phyloP scores from a whole-genome alignment of 306 rosid genomes.

The Castanea sativa region DNA sequence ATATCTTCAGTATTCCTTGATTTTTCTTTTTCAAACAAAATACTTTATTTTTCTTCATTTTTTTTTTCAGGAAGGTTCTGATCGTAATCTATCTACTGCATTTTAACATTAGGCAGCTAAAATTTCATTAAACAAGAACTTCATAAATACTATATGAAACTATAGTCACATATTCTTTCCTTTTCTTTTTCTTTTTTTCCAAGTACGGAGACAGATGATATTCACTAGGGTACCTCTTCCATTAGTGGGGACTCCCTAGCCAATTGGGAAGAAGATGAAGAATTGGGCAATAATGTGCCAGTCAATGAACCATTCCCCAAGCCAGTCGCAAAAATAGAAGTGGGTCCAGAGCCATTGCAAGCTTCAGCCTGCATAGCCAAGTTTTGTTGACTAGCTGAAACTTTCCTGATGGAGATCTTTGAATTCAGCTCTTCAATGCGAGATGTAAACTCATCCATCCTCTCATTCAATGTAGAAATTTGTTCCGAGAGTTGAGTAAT shows the following conservation, averaged over 20 bases:
- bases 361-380: slow-evolving; percentile 72
- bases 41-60: not conserved
- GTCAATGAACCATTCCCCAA: slow-evolving; percentile 75
- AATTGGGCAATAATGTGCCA: slow-evolving; percentile 70
- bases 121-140: not conserved
- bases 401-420: slow-evolving; percentile 48
- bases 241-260: slow-evolving; percentile 70
- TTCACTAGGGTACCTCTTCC: slow-evolving; percentile 70
- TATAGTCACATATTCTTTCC: not conserved
- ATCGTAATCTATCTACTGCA: not conserved
- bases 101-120: not conserved
- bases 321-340: slow-evolving; percentile 66
- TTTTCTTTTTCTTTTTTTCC: not conserved
- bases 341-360: slow-evolving; percentile 77
- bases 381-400: slow-evolving; percentile 83
- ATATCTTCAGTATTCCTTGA: not conserved
- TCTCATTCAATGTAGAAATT: slow-evolving; percentile 87
- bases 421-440: slow-evolving; percentile 88
- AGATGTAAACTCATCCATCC: slow-evolving; percentile 96
- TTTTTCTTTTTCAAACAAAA: not conserved
- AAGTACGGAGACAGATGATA: not conserved
- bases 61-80: not conserved
- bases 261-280: slow-evolving; percentile 80
- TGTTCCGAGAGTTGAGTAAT: slow-evolving; percentile 95
- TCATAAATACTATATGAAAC: slow-evolving; percentile 1